A percentile compares a stretch with the other conserved stretches of the same genome.
Evolutionary conservation across 2,329 filamentous ascomycete genomes (phyloP).

Genomic region (Aaosphaeria arxii): DNA sequence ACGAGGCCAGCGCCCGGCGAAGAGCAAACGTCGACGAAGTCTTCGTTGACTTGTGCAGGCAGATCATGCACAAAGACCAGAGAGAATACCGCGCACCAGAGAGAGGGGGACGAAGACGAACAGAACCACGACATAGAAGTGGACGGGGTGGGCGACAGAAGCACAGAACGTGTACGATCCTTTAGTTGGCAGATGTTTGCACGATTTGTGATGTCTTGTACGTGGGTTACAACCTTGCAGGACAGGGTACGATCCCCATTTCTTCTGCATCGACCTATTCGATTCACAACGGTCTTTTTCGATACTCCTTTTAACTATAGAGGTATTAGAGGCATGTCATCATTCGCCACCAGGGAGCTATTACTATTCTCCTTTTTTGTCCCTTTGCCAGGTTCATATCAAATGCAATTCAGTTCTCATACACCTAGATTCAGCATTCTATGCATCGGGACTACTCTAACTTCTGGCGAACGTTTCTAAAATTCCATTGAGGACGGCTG

Average conservation of each 20-base stretch:
- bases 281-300: background rate
- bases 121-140: background rate
- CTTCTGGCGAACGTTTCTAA: no score
- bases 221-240: slow-evolving; percentile 5
- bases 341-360: background rate
- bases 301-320: slow-evolving; percentile 9
- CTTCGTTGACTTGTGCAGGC: slow-evolving; percentile 78
- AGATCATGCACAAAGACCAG: slow-evolving; percentile 75
- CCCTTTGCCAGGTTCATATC: background rate
- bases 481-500: no score
- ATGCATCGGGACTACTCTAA: no score
- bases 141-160: background rate
- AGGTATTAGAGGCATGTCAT: slow-evolving; percentile 10
- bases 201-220: background rate
- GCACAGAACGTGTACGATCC: background rate
- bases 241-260: slow-evolving; percentile 5
- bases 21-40: slow-evolving; percentile 88
- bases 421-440: no score
- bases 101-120: background rate
- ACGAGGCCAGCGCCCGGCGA: slow-evolving; percentile 81
- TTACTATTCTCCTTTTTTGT: background rate
- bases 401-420: no score
- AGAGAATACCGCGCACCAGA: slow-evolving; percentile 19
- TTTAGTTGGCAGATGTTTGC: background rate
- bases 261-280: no score